These are phyloP conservation scores for Thalassiosira livingstoniorum DNA, from an alignment of 352 stramenopile genomes.

Conservation along the genomic window DNA sequence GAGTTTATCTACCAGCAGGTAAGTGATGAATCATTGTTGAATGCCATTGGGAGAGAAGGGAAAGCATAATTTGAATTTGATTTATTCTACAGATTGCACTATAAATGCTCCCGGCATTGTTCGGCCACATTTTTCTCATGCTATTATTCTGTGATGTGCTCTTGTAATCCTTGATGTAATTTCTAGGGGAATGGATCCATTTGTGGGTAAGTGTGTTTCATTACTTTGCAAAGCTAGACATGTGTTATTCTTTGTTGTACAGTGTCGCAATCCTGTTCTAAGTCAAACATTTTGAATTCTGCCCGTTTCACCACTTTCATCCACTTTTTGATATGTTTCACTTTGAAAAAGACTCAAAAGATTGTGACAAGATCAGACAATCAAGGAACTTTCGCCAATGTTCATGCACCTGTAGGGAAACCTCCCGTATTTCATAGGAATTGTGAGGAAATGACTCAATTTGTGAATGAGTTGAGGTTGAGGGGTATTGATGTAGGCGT, in stretches of 20 bases:
- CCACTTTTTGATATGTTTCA: neutral
- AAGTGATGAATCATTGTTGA: no score
- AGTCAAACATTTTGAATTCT: neutral
- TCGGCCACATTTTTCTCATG: no score
- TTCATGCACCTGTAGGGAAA: constrained; percentile 46
- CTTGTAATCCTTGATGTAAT: no score
- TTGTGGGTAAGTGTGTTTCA: constrained; percentile 49
- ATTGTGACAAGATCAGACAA: constrained; percentile 30
- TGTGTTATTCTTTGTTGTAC: no score
- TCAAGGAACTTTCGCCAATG: constrained; percentile 38
- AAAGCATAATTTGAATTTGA: no score
- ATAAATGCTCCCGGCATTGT: no score
- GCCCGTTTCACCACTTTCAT: neutral
- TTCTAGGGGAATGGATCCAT: constrained; percentile 61
- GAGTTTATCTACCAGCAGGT: constrained; percentile 56
- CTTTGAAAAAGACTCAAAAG: constrained; percentile 21
- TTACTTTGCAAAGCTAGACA: neutral
- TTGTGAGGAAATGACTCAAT: constrained; percentile 35
- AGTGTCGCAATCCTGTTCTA: constrained; percentile 1
- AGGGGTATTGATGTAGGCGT: no score
- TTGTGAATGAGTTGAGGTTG: constrained; percentile 30
- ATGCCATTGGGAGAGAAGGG: no score
- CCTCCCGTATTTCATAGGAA: constrained; percentile 57
- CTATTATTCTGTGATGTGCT: no score
- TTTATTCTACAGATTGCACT: no score